Evolutionary conservation across 1,284 basidiomycete species (phyloP), one percentile per base, ranked within the genome.

Genomic region (Ceratobasidium sp.): DNA sequence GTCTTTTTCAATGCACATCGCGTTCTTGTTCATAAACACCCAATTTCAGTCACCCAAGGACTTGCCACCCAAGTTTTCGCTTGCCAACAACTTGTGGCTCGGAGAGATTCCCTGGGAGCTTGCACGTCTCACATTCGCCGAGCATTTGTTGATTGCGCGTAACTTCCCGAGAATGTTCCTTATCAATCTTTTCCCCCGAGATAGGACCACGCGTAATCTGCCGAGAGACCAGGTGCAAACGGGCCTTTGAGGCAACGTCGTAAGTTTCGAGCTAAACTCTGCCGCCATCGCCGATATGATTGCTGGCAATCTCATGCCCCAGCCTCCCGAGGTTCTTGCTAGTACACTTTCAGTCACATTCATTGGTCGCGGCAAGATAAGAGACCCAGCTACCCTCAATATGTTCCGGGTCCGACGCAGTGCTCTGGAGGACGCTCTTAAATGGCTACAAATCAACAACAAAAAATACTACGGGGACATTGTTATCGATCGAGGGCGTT

Each of bases 81-180:
- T 86, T 0, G 84, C 83, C 18, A 87, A 86, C 69, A 77, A 82
- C 12, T 80, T 86, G 79, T 86, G 86, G 85, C 83, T 86, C 56
- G 85, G 86, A 0, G 73, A 80, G 7, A 72, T 85, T 13, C 85
- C 85, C 0, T 51, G 55, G 10, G 79, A 82, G 23, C 78, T 86
- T 0, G 1, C 75, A 10, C 63, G 68, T 7, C 79, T 86, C 5
- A 83, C 83, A 0, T 51, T 86, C 12, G 77, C 82, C 2, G 84
- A 85, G 77, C 81, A 82, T 39, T 63, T 86, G 0, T 79, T 86
- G 0, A 80, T 86, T 56, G 81, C 82, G 0, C 20, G 58, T 2
- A 4, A 26, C 13, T 84, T 80, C n/a, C n/a, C n/a, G n/a, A n/a
- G n/a, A n/a, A n/a, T n/a, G n/a, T n/a, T n/a, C n/a, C n/a, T n/a